phyloP scores from a whole-genome alignment of 2,329 filamentous ascomycete species.

The Sclerotiophoma versabilis region DNA sequence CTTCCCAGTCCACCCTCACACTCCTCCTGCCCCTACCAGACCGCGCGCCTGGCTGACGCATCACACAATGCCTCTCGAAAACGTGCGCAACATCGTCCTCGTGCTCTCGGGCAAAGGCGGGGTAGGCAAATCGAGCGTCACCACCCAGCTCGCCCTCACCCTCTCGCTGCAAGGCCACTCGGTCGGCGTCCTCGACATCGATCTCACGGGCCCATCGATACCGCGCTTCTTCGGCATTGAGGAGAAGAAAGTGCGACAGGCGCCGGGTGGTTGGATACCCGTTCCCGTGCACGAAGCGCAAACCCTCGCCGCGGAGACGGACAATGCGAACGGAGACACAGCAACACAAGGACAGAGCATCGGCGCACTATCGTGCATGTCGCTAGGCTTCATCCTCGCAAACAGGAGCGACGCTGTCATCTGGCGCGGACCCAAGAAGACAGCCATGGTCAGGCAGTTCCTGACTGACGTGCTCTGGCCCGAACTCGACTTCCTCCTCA shows the following conservation, averaged over 20 bases:
- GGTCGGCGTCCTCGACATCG: constrained; percentile 94
- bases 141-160: constrained; percentile 90
- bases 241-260: constrained; percentile 86
- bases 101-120: constrained; percentile 96
- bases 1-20: neutral
- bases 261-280: constrained; percentile 90
- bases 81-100: constrained; percentile 79
- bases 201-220: constrained; percentile 95
- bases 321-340: constrained; percentile 15
- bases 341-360: constrained; percentile 45
- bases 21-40: neutral
- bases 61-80: constrained; percentile 67
- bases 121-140: constrained; percentile 97
- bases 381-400: constrained; percentile 86
- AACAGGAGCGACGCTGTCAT: constrained; percentile 89
- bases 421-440: constrained; percentile 98
- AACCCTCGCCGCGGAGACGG: constrained; percentile 21
- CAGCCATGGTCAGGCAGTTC: constrained; percentile 97
- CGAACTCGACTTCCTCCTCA: constrained; percentile 85
- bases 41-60: constrained; percentile 35
- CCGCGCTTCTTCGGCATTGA: constrained; percentile 94
- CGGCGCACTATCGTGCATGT: constrained; percentile 83
- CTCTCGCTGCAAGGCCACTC: constrained; percentile 84
- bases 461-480: constrained; percentile 89
- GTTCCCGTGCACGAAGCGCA: constrained; percentile 77